Base-by-base conservation (phyloP, 2,329 filamentous ascomycete genomes). In the Stagonosporopsis chrysanthemi region DNA sequence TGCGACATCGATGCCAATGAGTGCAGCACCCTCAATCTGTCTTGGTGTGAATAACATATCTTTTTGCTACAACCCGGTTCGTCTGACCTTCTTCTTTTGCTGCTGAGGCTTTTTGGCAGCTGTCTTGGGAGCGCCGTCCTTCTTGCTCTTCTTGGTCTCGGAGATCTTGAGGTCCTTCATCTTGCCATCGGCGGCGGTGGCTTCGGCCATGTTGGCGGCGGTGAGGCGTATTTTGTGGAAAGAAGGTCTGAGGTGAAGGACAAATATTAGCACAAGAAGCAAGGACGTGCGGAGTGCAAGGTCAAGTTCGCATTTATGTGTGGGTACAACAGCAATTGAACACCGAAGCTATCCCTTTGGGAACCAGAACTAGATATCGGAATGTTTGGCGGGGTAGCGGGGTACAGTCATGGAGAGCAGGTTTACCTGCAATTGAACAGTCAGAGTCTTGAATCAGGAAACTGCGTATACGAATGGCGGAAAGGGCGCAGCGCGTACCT, bases 1-100 rank as follows among this genome's bases (percentile, higher is more conserved):
- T 63, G 85, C 84, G 59, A 90, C 87, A 62, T 93, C 95, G 71
- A 97, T 97, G 64, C 93, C 93, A 69, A 95, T 96, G 64, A 96
- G 75, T 50, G 84, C 85, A 49, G 84, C 83, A 44, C 84, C 85
- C 40, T 87, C 85, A 43, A 81, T 82, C 39, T 53, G 50, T 26
- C 26, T 6, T n/a, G 19, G 45, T 44, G 67, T 73, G 54, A 73
- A 68, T 42, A 36, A 48, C 43, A 28, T 22, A 4, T 29, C 23
- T 24, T 9, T 23, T 40, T 6, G 22, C n/a, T 19, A 22, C 22
- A 15, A 15, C 17, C n/a, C 26, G 19, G 11, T 2, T 4, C 42
- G 28, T 63, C 68, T 56, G 57, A 53, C 50, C 50, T 77, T 76
- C 66, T 84, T 84, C 74, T 85, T 84, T 62, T 82, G 69, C 46